These are phyloP conservation scores for Atkinsonella texensis DNA, from an alignment of 2,329 filamentous ascomycete genomes.

Conservation along the genomic window DNA sequence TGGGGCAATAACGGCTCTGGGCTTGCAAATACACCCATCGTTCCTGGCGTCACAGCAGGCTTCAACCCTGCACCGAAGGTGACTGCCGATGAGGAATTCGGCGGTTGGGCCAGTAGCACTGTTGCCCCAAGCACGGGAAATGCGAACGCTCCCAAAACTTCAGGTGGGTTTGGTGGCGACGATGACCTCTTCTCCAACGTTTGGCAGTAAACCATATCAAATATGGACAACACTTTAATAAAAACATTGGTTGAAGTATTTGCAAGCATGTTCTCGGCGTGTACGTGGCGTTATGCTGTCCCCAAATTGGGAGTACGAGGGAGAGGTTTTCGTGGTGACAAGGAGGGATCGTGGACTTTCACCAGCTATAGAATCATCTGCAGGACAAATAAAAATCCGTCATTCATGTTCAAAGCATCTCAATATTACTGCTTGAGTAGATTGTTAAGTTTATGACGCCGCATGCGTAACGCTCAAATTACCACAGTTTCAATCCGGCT, in stretches of 20 bases:
- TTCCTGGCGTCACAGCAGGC: slow-evolving; percentile 51
- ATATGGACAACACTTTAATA: slow-evolving; percentile 1
- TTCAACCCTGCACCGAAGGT: slow-evolving; percentile 58
- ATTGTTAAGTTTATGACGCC: not conserved
- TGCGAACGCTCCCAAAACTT: slow-evolving; percentile 37
- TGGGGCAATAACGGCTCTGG: slow-evolving; percentile 37
- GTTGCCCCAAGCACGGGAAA: slow-evolving; percentile 28
- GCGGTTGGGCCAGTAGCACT: slow-evolving; percentile 76
- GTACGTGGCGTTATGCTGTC: slow-evolving; percentile 18
- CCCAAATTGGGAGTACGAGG: slow-evolving; percentile 19
- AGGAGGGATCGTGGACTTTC: slow-evolving; percentile 6
- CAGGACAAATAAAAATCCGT: not conserved
- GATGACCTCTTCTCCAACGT: slow-evolving; percentile 95
- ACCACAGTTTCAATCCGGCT: not conserved
- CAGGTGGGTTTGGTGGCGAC: slow-evolving; percentile 49
- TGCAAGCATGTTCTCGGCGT: slow-evolving; percentile 19
- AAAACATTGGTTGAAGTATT: slow-evolving; percentile 6
- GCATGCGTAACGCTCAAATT: not conserved
- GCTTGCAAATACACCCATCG: slow-evolving; percentile 48
- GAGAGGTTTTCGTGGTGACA: slow-evolving; percentile 12
- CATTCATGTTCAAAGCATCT: not conserved
- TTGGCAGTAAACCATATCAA: slow-evolving; percentile 53
- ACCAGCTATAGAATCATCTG: not conserved
- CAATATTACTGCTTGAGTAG: no score
- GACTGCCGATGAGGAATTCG: slow-evolving; percentile 86